Base-by-base conservation (phyloP, 345 rosid genomes). In the Trapa incisa region DNA sequence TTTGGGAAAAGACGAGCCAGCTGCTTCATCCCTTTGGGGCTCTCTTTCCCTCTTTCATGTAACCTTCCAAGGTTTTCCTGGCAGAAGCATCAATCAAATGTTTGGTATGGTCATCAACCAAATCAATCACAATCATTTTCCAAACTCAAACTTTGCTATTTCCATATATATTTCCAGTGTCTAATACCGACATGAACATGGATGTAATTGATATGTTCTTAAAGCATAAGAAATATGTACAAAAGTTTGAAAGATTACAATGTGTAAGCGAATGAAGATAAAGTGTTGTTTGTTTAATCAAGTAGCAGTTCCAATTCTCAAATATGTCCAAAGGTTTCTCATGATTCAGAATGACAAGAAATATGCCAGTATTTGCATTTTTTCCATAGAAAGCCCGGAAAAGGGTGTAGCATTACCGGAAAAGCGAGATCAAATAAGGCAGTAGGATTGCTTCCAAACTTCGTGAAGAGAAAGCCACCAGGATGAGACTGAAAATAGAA, bases 361-460 rank as follows among this genome's bases (percentile, higher is more conserved):
- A 54, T 22, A 22, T 17, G 22, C 17, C 60, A n/a, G 60, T 22
- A 22, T 54, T n/a, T n/a, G 32, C 2, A 22, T 16, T n/a, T 35
- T 6, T 50, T 50, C 60, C 35, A 54, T 2, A 22, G 4, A 54
- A 22, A 54, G 4, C 33, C 10, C 16, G 37, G 67, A 9, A 41
- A 65, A 14, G 35, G 7, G 22, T 41, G 52, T 43, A 39, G 36
- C 47, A 43, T 41, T 88, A 94, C 99, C 78, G 96, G 96, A 73
- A 94, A 89, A 14, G 98, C 93, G 65, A 94, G 84, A 70, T 94
- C 99, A 66, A 94, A 82, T 47, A 94, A 71, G 43, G 99, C 95
- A 13, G 98, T 87, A 73, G 89, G 96, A 73, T 86, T 94, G 85
- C 97, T 79, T 39, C 95, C 96, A 83, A 94, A 85, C 77, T 94